Conservation (phyloP, 805 yeast genomes). For the Ogataea sp. region DNA sequence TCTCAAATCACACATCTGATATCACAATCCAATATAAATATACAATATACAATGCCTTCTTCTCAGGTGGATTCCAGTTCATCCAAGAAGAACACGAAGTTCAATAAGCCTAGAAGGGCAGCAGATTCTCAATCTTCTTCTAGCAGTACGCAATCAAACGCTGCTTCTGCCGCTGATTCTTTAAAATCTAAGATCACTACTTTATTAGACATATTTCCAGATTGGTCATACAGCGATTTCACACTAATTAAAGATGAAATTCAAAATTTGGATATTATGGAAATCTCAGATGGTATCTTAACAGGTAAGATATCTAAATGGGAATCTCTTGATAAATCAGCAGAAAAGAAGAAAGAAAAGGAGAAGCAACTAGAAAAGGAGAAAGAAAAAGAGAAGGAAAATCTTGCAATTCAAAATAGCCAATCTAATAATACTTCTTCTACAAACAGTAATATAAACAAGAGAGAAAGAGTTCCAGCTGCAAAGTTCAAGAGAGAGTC, state of each 20-base stretch:
- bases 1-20: too few species aligned
- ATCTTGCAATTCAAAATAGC: too few species aligned
- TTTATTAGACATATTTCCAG: slow-evolving; percentile 84
- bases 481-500: neutral
- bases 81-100: too few species aligned
- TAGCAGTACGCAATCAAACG: neutral
- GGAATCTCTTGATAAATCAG: slow-evolving; percentile 43
- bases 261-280: slow-evolving; percentile 55
- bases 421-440: neutral
- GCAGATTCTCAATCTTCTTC: neutral
- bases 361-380: slow-evolving; percentile 25
- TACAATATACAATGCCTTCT: neutral
- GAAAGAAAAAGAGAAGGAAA: neutral
- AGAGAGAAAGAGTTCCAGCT: neutral
- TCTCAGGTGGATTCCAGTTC: slow-evolving; percentile 1
- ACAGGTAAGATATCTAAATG: slow-evolving; percentile 87
- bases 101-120: neutral
- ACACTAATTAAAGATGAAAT: slow-evolving; percentile 67
- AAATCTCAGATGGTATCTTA: slow-evolving; percentile 79
- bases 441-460: neutral
- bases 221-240: slow-evolving; percentile 87
- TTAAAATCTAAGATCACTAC: slow-evolving; percentile 36
- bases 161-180: neutral
- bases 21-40: too few species aligned
- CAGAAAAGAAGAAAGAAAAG: slow-evolving; percentile 64